Conservation (phyloP, 2,329 filamentous ascomycete species). For the Aspergillus tamarii region DNA sequence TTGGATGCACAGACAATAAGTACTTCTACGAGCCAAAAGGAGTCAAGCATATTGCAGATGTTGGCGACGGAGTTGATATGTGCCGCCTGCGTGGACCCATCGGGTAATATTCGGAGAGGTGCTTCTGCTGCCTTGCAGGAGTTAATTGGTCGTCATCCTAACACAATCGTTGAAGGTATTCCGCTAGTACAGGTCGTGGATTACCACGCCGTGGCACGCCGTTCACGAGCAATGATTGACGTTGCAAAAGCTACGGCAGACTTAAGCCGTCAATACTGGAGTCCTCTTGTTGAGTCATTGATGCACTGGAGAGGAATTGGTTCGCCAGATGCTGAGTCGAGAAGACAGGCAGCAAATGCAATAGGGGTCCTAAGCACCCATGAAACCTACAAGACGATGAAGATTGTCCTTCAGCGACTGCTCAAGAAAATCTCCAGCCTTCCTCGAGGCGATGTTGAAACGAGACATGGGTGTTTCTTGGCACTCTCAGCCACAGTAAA, state of each 20-base stretch:
- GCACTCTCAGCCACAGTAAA: slow-evolving; percentile 44
- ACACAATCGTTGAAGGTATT: slow-evolving; percentile 81
- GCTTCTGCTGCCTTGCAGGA: slow-evolving; percentile 94
- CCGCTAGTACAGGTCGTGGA: slow-evolving; percentile 85
- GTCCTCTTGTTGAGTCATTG: slow-evolving; percentile 69
- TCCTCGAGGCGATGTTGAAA: slow-evolving; percentile 44
- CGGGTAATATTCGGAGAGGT: slow-evolving; percentile 90
- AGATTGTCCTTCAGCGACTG: slow-evolving; percentile 36
- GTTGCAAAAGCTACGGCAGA: slow-evolving; percentile 71
- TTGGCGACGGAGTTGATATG: slow-evolving; percentile 81
- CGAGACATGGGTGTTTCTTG: slow-evolving; percentile 49
- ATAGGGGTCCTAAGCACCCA: slow-evolving; percentile 59
- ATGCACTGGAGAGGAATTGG: slow-evolving; percentile 87
- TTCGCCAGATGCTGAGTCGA: slow-evolving; percentile 73
- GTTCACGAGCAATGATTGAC: slow-evolving; percentile 77
- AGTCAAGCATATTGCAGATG: slow-evolving; percentile 65
- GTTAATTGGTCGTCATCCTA: slow-evolving; percentile 87
- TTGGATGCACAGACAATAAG: slow-evolving; percentile 51
- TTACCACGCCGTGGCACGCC: slow-evolving; percentile 89
- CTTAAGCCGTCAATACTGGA: slow-evolving; percentile 68
- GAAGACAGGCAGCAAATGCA: slow-evolving; percentile 70
- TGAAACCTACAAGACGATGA: slow-evolving; percentile 34
- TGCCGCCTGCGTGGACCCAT: slow-evolving; percentile 81
- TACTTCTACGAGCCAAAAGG: slow-evolving; percentile 30
- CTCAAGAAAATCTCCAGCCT: slow-evolving; percentile 40